Base-by-base conservation (phyloP, 371 early-diverging fungal genomes). In the Mortierella sp. region DNA sequence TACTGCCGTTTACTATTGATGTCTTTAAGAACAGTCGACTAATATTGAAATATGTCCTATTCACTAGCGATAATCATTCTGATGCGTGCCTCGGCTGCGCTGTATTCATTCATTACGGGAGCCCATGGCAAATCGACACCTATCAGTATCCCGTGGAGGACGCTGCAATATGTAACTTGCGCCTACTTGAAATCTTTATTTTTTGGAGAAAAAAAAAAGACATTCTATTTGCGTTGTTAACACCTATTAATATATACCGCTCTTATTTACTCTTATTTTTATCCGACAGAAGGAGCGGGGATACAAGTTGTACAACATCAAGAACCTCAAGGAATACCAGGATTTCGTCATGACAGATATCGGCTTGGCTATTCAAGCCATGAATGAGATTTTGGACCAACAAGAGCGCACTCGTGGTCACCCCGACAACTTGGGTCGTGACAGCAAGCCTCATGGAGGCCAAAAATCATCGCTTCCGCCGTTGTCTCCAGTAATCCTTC, bases 361-460 rank as follows among this genome's bases (percentile, higher is more conserved):
- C 47, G 75, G 75, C 15, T 53, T 48, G 17, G 69, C 75, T 0
- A 58, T 75, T 17, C 56, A 67, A 19, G 68, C 68, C 21, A 68
- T 75, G 68, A 52, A 53, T n/a, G 75, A 75, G 46, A 64, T 75
- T 15, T 67, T 59, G n/a, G 75, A 75, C 19, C 75, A 75, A 26
- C 56, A 63, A 28, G 56, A 55, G 15, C 68, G 75, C 2, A 68
- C 75, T 1, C 67, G 49, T 32, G 56, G 69, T 7, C 75, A 75
- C 27, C 60, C 68, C 0, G 75, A 75, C 53, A 68, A 75, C 56
- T 51, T 55, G 46, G 24, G 51, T 15, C 54, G 69, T 5, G 75
- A 75, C 31, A 42, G 26, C 12, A 62, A 63, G 31, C 64, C 64
- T 4, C 60, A 50, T 14, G 39, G 53, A 34, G 37, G 37, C 37